Base-by-base conservation (phyloP, 2,329 filamentous ascomycete species). In the Pseudogymnoascus sp. region DNA sequence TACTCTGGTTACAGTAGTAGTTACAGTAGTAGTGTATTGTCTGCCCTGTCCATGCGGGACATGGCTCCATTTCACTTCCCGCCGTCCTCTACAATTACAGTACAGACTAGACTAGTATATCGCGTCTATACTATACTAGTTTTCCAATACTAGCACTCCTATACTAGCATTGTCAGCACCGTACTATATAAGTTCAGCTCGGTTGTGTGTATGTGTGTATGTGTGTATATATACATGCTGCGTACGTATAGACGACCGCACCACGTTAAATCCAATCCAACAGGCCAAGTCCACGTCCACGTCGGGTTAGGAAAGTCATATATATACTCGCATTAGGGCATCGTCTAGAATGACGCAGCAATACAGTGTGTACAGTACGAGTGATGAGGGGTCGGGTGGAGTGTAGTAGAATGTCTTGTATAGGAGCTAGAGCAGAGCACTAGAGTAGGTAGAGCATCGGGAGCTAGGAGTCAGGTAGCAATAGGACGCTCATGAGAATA, bases 271-370 rank as follows among this genome's bases (percentile, higher is more conserved):
- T 56, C 46, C 46, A 18, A 18, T 56, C 46, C 46, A 56, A 34
- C 34, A 56, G 46, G 46, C 46, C 46, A 18, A 3, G 46, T 56
- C 46, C 46, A 28, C 43, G 43, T 49, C 43, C 43, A 34, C 23
- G 25, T 31, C 46, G 28, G 46, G 28, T 56, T 56, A 34, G n/a
- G 25, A 56, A 31, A 56, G 46, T 16, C 46, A 31, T 53, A 18
- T 56, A 56, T 56, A 56, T 18, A 18, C 46, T 56, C 46, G 46
- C 46, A 56, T 56, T 56, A 56, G 46, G 46, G 25, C 46, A 56
- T 56, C 9, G 25, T 34, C 46, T 31, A 31, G 46, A 56, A 18
- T 56, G 46, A 56, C 28, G 46, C n/a, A 23, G 7, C 14, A 11
- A 31, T 31, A 53, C n/a, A 53, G 23, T 25, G 14, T 3, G 46